Conservation (phyloP, 768 basidiomycete genomes). For the Chalciporus sphaerocephalus region DNA sequence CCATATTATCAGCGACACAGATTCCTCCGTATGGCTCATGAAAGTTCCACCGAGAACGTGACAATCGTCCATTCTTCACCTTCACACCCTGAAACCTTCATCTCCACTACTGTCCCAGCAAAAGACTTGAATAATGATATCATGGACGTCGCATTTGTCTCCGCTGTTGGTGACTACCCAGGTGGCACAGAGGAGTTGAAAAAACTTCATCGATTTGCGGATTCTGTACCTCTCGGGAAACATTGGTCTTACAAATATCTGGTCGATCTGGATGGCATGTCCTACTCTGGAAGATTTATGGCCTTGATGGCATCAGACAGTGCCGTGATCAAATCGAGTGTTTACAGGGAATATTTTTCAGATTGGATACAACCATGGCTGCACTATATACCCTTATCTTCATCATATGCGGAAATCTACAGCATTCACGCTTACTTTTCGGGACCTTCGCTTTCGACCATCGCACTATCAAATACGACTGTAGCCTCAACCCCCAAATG, state of each 20-base stretch:
- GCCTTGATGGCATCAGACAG: conserved; percentile 83
- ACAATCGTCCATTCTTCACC: conserved; percentile 72
- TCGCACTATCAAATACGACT: conserved; percentile 52
- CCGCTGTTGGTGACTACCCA: conserved; percentile 71
- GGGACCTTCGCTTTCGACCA: conserved; percentile 62
- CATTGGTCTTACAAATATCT: conserved; percentile 95
- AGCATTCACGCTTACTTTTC: conserved; percentile 93
- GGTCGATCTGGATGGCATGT: conserved; percentile 91
- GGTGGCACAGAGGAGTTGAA: conserved; percentile 67
- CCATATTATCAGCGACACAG: conserved; percentile 82
- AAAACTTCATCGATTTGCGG: conserved; percentile 61
- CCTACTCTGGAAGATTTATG: conserved; percentile 89
- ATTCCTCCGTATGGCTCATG: conserved; percentile 79
- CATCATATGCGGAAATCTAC: conserved; percentile 86
- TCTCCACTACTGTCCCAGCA: conserved; percentile 58
- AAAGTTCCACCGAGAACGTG: conserved; percentile 40
- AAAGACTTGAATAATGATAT: conserved; percentile 66
- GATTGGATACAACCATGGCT: conserved; percentile 96
- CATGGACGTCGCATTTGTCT: conserved; percentile 87
- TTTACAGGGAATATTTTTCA: conserved; percentile 86
- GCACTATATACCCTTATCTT: conserved; percentile 90
- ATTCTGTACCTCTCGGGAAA: conserved; percentile 74
- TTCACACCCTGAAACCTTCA: conserved; percentile 49
- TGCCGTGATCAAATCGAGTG: conserved; percentile 83
- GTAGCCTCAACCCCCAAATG: conserved; percentile 26